Conservation (phyloP, 805 yeast genomes). For the Yamadazyma philogaea region DNA sequence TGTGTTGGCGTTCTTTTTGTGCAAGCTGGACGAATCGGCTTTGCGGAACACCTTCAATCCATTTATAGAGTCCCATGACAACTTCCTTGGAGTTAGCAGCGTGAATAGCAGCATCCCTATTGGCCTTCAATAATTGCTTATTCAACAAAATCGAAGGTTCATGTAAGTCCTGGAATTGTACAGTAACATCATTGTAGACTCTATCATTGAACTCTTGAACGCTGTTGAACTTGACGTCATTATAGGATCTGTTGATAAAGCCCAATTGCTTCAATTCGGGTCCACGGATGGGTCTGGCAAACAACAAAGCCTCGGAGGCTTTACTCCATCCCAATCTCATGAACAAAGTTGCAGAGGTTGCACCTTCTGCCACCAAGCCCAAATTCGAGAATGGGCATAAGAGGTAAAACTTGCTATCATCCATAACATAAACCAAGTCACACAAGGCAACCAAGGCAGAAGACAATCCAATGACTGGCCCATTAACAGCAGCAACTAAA, state of each 20-base stretch:
- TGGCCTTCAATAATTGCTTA: slow-evolving; percentile 40
- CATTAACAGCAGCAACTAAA: slow-evolving; percentile 72
- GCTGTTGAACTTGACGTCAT: slow-evolving; percentile 30
- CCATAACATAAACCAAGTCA: slow-evolving; percentile 71
- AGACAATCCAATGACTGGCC: slow-evolving; percentile 80
- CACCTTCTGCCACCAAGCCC: slow-evolving; percentile 84
- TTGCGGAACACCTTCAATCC: slow-evolving; percentile 76
- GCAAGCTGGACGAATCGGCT: slow-evolving; percentile 55
- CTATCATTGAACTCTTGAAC: slow-evolving; percentile 42
- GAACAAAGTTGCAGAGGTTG: slow-evolving; percentile 64
- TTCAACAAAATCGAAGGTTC: slow-evolving; percentile 38
- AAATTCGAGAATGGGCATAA: slow-evolving; percentile 77
- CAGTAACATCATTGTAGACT: slow-evolving; percentile 33
- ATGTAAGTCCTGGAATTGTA: slow-evolving; percentile 43
- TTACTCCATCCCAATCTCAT: slow-evolving; percentile 68
- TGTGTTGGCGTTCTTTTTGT: slow-evolving; percentile 56
- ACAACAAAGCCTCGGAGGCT: slow-evolving; percentile 69
- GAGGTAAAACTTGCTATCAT: slow-evolving; percentile 53
- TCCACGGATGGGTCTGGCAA: slow-evolving; percentile 63
- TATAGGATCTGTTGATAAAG: slow-evolving; percentile 57
- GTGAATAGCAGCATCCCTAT: slow-evolving; percentile 37
- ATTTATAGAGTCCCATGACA: slow-evolving; percentile 62
- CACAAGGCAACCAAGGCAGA: slow-evolving; percentile 72
- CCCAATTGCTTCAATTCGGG: slow-evolving; percentile 56
- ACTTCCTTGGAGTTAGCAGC: slow-evolving; percentile 64